These are phyloP conservation scores for Paspalum vaginatum DNA, from an alignment of 176 grass and related monocot genomes.

Conservation along the genomic window DNA sequence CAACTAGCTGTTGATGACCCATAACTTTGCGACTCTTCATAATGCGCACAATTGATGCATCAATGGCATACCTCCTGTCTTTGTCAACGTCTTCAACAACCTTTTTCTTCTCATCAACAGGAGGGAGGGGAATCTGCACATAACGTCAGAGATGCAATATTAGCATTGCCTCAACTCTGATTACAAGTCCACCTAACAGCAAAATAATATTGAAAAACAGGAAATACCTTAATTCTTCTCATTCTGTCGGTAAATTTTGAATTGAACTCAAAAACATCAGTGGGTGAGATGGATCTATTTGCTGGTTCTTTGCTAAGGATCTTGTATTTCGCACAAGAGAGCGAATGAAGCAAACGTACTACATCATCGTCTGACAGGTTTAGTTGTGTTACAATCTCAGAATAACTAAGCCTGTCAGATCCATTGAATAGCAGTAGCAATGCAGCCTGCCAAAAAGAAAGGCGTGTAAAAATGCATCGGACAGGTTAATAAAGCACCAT, in stretches of 20 bases:
- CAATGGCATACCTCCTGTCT: slow-evolving; percentile 93
- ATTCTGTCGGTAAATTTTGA: slow-evolving; percentile 92
- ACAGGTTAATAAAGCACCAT: background rate
- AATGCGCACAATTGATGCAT: slow-evolving; percentile 96
- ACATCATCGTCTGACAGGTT: slow-evolving; percentile 98
- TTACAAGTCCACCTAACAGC: background rate
- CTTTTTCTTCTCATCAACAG: slow-evolving; percentile 99
- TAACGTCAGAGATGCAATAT: background rate
- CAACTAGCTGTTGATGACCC: slow-evolving; percentile 78
- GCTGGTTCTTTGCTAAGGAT: slow-evolving; percentile 91
- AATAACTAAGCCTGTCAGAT: slow-evolving; percentile 76
- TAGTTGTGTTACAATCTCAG: slow-evolving; percentile 89
- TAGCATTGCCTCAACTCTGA: background rate
- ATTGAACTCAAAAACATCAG: slow-evolving; percentile 86
- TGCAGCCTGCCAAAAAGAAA: slow-evolving; percentile 64
- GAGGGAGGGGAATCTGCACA: slow-evolving; percentile 78
- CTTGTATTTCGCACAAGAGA: slow-evolving; percentile 96
- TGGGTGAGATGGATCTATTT: slow-evolving; percentile 79
- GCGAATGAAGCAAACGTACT: slow-evolving; percentile 93
- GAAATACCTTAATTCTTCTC: slow-evolving; percentile 91
- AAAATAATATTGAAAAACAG: slow-evolving; percentile 9
- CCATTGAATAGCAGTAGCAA: slow-evolving; percentile 87
- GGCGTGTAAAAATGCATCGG: background rate
- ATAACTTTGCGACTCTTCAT: slow-evolving; percentile 97
- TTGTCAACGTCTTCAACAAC: slow-evolving; percentile 98